Conservation (phyloP, 2,329 filamentous ascomycete species). For the Aspergillus nomiae region DNA sequence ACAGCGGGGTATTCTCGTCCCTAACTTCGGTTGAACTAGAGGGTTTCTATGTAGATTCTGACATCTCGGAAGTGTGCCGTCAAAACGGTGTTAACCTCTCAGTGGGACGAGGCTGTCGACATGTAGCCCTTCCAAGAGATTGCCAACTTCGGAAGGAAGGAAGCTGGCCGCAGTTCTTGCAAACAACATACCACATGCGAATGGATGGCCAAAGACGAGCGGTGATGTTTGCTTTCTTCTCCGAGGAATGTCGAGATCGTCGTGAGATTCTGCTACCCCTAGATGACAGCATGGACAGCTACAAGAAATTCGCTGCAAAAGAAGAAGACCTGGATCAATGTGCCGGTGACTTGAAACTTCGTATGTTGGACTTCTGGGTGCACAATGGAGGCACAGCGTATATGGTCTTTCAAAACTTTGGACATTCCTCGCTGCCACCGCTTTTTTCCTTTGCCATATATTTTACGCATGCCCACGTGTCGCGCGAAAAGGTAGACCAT, state of each 20-base stretch:
- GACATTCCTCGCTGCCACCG: conserved; percentile 4
- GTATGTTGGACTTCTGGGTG: conserved; percentile 1
- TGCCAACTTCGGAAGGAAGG: background rate
- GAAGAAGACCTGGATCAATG: background rate
- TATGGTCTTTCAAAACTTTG: conserved; percentile 9
- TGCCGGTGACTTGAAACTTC: background rate
- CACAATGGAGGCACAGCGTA: conserved; percentile 5
- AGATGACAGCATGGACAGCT: background rate
- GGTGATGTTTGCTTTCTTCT: background rate
- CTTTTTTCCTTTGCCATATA: conserved; percentile 13
- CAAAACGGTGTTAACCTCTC: background rate
- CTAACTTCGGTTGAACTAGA: background rate
- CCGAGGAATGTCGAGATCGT: background rate
- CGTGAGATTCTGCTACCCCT: background rate
- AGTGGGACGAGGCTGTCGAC: background rate
- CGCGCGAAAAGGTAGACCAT: background rate
- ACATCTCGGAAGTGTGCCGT: background rate
- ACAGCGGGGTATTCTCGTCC: background rate
- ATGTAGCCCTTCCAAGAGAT: background rate
- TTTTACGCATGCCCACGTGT: conserved; percentile 4
- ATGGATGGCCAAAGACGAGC: background rate
- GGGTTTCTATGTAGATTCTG: background rate
- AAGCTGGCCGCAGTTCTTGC: background rate
- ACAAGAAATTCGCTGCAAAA: background rate
- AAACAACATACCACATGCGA: background rate